Percentiles rank a stretch among this genome's conserved stretches.
These are phyloP conservation scores for Penicillium frequentans DNA, from an alignment of 2,329 filamentous ascomycete genomes.

Conservation along the genomic window DNA sequence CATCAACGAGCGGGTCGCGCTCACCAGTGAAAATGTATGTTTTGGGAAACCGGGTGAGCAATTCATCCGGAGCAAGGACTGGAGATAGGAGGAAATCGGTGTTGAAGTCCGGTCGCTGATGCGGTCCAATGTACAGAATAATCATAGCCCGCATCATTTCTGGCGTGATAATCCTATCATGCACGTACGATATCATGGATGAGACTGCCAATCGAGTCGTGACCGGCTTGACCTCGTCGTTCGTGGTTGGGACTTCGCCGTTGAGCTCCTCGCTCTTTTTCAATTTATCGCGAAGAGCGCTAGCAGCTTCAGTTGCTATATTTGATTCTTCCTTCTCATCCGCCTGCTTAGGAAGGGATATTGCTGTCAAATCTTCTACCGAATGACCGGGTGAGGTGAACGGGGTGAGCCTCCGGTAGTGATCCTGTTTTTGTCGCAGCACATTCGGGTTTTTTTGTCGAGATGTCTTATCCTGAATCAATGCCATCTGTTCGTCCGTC, in stretches of 20 bases:
- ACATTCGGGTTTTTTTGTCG: conserved; percentile 77
- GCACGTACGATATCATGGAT: conserved; percentile 98
- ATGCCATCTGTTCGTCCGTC: conserved; percentile 94
- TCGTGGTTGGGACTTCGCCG: conserved; percentile 34
- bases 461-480: conserved; percentile 81
- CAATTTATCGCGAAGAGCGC: conserved; percentile 26
- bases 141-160: conserved; percentile 99
- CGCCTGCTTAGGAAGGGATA: conserved; percentile 17
- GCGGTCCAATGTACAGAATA: conserved; percentile 91
- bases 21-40: conserved; percentile 94
- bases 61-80: conserved; percentile 78
- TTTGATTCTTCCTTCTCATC: conserved; percentile 20
- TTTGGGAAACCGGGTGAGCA: conserved; percentile 86
- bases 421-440: conserved; percentile 79
- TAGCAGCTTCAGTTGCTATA: conserved; percentile 22
- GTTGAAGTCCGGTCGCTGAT: conserved; percentile 88
- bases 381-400: conserved; percentile 75
- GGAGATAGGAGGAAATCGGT: conserved; percentile 90
- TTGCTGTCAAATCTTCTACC: conserved; percentile 58
- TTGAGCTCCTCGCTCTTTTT: conserved; percentile 35
- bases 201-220: conserved; percentile 89
- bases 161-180: conserved; percentile 88
- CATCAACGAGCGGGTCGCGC: conserved; percentile 90
- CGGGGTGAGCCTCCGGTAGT: conserved; percentile 78
- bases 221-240: conserved; percentile 52